Evolutionary conservation across 768 basidiomycete species (phyloP).

Genomic region (Rhodotorula taiwanensis): DNA sequence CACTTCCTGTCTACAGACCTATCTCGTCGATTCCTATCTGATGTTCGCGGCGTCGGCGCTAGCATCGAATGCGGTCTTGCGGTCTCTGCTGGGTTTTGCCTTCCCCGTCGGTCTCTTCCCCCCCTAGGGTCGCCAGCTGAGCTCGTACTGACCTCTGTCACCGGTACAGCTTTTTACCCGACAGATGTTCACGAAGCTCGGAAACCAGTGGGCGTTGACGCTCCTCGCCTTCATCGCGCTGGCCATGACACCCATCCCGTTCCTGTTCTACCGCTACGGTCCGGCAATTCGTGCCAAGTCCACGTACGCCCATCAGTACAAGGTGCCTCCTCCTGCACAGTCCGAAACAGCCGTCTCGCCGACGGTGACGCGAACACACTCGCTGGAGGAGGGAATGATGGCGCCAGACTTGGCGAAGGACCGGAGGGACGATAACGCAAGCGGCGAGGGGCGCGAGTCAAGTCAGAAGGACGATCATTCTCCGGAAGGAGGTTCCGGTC

Average conservation of each 20-base stretch:
- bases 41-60: constrained; percentile 39
- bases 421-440: too few species aligned
- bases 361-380: too few species aligned
- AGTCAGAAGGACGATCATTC: too few species aligned
- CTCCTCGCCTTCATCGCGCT: constrained; percentile 37
- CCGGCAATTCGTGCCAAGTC: constrained; percentile 30
- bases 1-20: background rate
- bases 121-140: too few species aligned
- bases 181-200: constrained; percentile 38
- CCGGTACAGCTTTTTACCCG: constrained; percentile 29
- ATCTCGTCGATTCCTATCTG: constrained; percentile 34
- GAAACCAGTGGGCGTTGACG: constrained; percentile 39
- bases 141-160: too few species aligned
- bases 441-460: too few species aligned
- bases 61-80: constrained; percentile 42
- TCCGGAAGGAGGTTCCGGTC: too few species aligned
- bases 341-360: too few species aligned
- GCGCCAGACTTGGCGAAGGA: too few species aligned
- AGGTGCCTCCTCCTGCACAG: too few species aligned
- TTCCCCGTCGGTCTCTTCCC: too few species aligned
- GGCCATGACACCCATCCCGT: constrained; percentile 25
- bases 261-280: constrained; percentile 39
- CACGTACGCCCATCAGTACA: constrained; percentile 29
- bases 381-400: too few species aligned
- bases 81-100: constrained; percentile 27